phyloP scores from a whole-genome alignment of 139 green algal genomes.

The Tetratostichococcus sp. region DNA sequence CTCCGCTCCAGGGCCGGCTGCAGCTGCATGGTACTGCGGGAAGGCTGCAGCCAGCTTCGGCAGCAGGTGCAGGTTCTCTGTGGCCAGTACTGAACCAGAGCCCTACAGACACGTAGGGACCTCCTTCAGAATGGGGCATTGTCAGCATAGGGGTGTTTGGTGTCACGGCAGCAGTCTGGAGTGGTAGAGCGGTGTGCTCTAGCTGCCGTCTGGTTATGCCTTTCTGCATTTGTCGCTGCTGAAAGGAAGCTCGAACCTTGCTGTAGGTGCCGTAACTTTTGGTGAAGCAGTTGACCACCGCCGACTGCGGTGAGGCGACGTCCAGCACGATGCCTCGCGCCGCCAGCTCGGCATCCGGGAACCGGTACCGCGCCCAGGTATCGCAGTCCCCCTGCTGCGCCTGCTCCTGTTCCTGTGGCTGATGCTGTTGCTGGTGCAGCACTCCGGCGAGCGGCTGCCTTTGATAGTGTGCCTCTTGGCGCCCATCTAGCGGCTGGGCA shows the following conservation, averaged over 20 bases:
- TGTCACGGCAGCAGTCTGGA: no score
- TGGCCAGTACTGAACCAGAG: slow-evolving; percentile 58
- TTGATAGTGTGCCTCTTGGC: no score
- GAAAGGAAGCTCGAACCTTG: no score
- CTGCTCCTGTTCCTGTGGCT: slow-evolving; percentile 14
- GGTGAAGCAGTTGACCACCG: slow-evolving; percentile 71
- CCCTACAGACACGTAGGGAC: slow-evolving; percentile 30
- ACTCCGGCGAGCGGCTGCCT: no score
- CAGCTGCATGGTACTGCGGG: neutral
- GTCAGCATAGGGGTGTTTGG: no score
- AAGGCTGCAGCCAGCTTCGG: neutral
- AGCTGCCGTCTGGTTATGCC: no score
- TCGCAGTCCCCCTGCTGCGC: slow-evolving; percentile 1
- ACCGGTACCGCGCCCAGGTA: slow-evolving; percentile 16
- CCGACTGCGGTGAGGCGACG: slow-evolving; percentile 40
- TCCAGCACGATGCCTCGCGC: slow-evolving; percentile 47
- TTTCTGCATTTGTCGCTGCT: no score
- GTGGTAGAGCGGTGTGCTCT: no score
- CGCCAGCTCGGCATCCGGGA: slow-evolving; percentile 34
- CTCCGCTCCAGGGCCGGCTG: neutral
- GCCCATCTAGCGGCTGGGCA: no score
- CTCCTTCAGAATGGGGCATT: no score
- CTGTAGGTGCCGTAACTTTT: slow-evolving; percentile 64
- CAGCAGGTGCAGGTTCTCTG: slow-evolving; percentile 11
- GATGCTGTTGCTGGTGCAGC: no score